Base-by-base conservation (phyloP, 139 green algal species). In the Microglena sp. region DNA sequence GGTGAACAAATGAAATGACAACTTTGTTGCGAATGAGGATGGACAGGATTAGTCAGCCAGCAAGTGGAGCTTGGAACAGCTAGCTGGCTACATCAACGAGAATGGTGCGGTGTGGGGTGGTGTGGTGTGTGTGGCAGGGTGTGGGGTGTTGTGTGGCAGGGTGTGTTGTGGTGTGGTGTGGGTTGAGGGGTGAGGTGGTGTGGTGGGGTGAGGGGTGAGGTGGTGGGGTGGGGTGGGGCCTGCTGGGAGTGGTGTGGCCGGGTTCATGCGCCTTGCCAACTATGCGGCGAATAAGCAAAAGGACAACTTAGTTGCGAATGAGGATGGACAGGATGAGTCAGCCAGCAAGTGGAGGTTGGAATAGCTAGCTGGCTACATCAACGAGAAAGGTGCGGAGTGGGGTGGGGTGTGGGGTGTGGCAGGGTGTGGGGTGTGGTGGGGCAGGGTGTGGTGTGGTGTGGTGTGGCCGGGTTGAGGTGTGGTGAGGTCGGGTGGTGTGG, bases 241-340 rank as follows among this genome's bases (percentile, higher is more conserved):
- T n/a, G n/a, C n/a, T n/a, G n/a, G n/a, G n/a, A n/a, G n/a, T n/a
- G n/a, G n/a, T n/a, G n/a, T n/a, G n/a, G n/a, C n/a, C n/a, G n/a
- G n/a, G n/a, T 86, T 67, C 50, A 85, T 85, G 77, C 81, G 85
- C 73, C 70, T 87, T 5, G 85, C 81, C 29, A 87, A 87, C 76
- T 83, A 84, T 43, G 78, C 77, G 2, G 71, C 73, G 31, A 87
- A 87, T 67, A 83, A 83, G 66, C 67, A 78, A 40, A 84, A 84
- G 50, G 70, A 73, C 46, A 66, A 62, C 18, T 80, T 80, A 46
- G 57, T 76, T 28, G 62, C 62, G 15, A 62, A 55, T 31, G 27
- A 60, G 29, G 40, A 18, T 18, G 40, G 40, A 11, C 15, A 18
- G 15, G 58, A 64, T 33, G 60, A 40, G 2, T 67, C 30, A 26